Base-by-base conservation (phyloP, 2,329 filamentous ascomycete genomes). In the Mariannaea elegans region DNA sequence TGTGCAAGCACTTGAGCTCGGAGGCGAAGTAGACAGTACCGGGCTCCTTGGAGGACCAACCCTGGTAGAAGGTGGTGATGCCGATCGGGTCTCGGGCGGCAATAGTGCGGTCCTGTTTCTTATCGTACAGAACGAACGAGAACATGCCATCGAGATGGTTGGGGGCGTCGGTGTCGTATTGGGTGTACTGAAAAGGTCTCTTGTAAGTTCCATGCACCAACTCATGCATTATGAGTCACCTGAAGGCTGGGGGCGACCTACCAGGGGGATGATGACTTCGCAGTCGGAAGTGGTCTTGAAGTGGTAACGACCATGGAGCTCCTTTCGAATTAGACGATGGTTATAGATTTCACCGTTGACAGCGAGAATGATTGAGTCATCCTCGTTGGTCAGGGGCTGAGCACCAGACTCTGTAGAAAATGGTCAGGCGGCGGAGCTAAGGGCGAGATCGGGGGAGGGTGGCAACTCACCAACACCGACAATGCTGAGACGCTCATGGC, bases 261-360 rank as follows among this genome's bases (percentile, higher is more conserved):
- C 93, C 84, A 99, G 79, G 68, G 96, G 95, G 75, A 99, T 97
- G 79, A 99, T 97, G 75, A 99, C 94, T 80, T 99, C 95, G 80
- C 95, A 99, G 76, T 99, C 95, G 34, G 94, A 98, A 75, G 95
- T 91, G 67, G 95, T 99, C 89, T 97, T 97, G 89, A 98, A 99
- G 79, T 94, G 90, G 80, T 97, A 97, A 34, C 89, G 86, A 61
- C 83, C 87, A 80, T 92, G 92, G 72, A 97, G 83, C 71, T 84
- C 83, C 82, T 97, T 98, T 76, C 95, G 90, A 73, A 99, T 85
- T 73, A 97, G 87, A 76, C 94, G 91, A 82, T 99, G 95, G 88
- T 99, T 99, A 86, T 99, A 99, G 77, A 99, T 99, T 78, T 99
- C 95, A 80, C 95, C 95, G 80, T 99, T 99, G 87, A 98, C 95